phyloP scores from a whole-genome alignment of 2,329 filamentous ascomycete genomes.

The Nothophaeocryptopus gaeumannii region DNA sequence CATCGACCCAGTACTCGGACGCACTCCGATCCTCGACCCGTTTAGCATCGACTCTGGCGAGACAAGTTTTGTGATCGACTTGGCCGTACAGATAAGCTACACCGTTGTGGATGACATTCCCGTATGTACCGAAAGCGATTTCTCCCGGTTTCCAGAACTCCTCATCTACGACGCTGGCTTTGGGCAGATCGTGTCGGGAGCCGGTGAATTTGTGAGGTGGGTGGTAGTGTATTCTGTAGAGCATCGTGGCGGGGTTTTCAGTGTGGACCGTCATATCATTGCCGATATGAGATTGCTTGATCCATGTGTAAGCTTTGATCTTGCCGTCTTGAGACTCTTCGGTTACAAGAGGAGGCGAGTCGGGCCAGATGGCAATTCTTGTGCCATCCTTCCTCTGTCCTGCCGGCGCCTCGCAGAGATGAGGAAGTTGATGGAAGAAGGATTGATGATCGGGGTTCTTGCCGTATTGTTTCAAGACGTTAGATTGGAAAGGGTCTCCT shows the following conservation, averaged over 20 bases:
- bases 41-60: slow-evolving; percentile 14
- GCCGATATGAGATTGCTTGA: slow-evolving; percentile 15
- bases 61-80: slow-evolving; percentile 12
- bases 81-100: slow-evolving; percentile 17
- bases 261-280: slow-evolving; percentile 11
- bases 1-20: slow-evolving; percentile 18
- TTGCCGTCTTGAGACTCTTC: slow-evolving; percentile 9
- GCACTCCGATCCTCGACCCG: slow-evolving; percentile 14
- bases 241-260: slow-evolving; percentile 13
- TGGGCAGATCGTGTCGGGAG: slow-evolving; percentile 11
- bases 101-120: slow-evolving; percentile 12
- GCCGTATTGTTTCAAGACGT: slow-evolving; percentile 15
- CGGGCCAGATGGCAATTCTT: slow-evolving; percentile 17
- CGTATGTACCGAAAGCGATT: slow-evolving; percentile 17
- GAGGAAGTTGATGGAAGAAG: slow-evolving; percentile 13
- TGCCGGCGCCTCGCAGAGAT: slow-evolving; percentile 12
- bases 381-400: slow-evolving; percentile 16
- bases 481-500: slow-evolving; percentile 6
- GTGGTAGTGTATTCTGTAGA: slow-evolving; percentile 16
- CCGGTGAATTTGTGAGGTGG: slow-evolving; percentile 8
- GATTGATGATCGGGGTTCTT: slow-evolving; percentile 11
- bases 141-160: slow-evolving; percentile 19
- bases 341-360: slow-evolving; percentile 17
- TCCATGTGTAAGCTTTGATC: slow-evolving; percentile 20
- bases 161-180: slow-evolving; percentile 15